phyloP scores from a whole-genome alignment of 306 rosid species.

The Dalbergia cultrata region DNA sequence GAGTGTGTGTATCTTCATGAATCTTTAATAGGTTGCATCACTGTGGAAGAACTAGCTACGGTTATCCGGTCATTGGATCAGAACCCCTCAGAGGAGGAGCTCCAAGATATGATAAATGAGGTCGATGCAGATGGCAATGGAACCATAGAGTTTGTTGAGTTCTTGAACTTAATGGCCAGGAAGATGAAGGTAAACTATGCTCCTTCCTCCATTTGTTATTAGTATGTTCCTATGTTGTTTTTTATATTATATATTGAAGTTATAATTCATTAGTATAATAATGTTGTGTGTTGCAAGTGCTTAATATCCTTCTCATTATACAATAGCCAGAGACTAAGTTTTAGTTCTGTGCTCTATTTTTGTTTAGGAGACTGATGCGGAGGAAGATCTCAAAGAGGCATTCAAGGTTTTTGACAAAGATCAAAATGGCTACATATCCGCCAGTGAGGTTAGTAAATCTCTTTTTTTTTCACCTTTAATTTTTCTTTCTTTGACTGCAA shows the following conservation, averaged over 20 bases:
- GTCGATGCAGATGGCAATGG: slow-evolving; percentile 94
- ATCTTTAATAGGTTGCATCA: slow-evolving; percentile 76
- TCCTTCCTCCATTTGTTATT: background rate
- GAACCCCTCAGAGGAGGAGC: slow-evolving; percentile 94
- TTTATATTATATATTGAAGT: background rate
- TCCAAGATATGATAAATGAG: slow-evolving; percentile 86
- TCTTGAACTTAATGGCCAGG: slow-evolving; percentile 86
- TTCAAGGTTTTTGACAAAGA: slow-evolving; percentile 98
- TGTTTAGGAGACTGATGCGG: slow-evolving; percentile 83
- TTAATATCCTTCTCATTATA: background rate
- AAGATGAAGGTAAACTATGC: slow-evolving; percentile 71
- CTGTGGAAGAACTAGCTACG: slow-evolving; percentile 90
- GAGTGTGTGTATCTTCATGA: background rate
- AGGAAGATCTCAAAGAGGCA: slow-evolving; percentile 93
- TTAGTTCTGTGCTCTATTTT: background rate
- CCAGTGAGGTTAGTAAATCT: slow-evolving; percentile 66
- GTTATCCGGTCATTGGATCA: slow-evolving; percentile 94
- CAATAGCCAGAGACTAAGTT: slow-evolving; percentile 23
- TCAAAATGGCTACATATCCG: slow-evolving; percentile 94
- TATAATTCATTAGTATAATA: background rate
- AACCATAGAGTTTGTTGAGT: slow-evolving; percentile 96
- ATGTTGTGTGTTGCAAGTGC: background rate
- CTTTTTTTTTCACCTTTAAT: background rate
- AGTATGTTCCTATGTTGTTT: too few species aligned
- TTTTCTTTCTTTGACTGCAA: slow-evolving; percentile 13